Evolutionary conservation across 2,329 filamentous ascomycete genomes (phyloP), one percentile per base, ranked within the genome.

Genomic region (Alternaria sp.): DNA sequence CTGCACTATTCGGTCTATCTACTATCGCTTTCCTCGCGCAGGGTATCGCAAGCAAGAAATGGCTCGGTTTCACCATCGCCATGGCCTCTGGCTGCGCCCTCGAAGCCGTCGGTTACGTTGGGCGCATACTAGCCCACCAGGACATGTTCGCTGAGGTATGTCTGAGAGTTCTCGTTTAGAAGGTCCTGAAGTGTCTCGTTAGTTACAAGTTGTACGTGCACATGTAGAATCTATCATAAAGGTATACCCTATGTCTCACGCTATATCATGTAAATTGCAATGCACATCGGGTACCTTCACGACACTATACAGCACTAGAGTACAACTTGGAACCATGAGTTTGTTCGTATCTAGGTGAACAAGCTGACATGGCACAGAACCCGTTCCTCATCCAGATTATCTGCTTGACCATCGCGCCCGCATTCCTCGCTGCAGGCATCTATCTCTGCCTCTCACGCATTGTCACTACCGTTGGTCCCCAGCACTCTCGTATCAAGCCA

Each of bases 361-460:
- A 38, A 5, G 28, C 66, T 67, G 20, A 68, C 54, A 39, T 20
- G 7, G 12, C 16, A 2, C 30, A 88, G 70, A 71, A 72, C 12
- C 86, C 83, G 7, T 91, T 91, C 72, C 83, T 90, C 72, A 83
- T 90, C n/a, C 87, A 91, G 71, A 89, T 90, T 64, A 84, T 86
- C 61, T 88, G 86, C 75, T 81, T 91, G 51, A 86, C 84, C 66
- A 83, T 84, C 44, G 83, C 79, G 0, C 74, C 74, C 9, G 85
- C 86, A 55, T 88, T 86, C 74, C 83, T 85, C 68, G 83, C 86
- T 28, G 89, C 88, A 0, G 87, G 87, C 59, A 87, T 91, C 70
- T 91, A 91, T 73, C 84, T 91, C 54, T 89, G 86, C 30, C 81
- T 90, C 30, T 79, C 79, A 2, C 75, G 75, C 44, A 79, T 79